phyloP scores from a whole-genome alignment of 352 stramenopile genomes.

The Phytopythium litorale region DNA sequence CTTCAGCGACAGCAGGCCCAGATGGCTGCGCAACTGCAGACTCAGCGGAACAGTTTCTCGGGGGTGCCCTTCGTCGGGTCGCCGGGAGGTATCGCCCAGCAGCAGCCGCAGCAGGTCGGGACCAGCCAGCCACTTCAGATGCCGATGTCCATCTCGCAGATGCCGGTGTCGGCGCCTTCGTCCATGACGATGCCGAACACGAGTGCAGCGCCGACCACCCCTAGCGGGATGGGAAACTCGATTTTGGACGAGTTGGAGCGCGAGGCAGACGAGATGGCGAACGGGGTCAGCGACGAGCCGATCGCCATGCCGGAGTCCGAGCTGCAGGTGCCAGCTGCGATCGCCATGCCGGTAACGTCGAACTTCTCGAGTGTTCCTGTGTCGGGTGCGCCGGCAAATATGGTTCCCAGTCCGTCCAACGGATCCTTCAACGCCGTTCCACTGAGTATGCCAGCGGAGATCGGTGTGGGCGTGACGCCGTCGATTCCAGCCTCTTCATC shows the following conservation, averaged over 20 bases:
- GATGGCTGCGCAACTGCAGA: slow-evolving; percentile 70
- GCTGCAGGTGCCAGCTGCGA: slow-evolving; percentile 32
- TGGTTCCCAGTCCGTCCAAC: slow-evolving; percentile 14
- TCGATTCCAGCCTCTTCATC: slow-evolving; percentile 26
- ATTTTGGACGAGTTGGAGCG: slow-evolving; percentile 85
- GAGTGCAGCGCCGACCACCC: slow-evolving; percentile 7
- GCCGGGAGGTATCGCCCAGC: slow-evolving; percentile 27
- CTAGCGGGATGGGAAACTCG: slow-evolving; percentile 35
- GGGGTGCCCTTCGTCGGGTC: slow-evolving; percentile 53
- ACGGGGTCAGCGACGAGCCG: slow-evolving; percentile 73
- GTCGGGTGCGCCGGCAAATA: slow-evolving; percentile 22
- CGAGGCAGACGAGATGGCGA: slow-evolving; percentile 85
- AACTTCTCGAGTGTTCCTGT: slow-evolving; percentile 20
- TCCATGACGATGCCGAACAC: slow-evolving; percentile 17
- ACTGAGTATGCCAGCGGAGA: slow-evolving; percentile 74
- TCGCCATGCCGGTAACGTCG: slow-evolving; percentile 8
- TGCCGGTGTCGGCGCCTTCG: slow-evolving; percentile 17
- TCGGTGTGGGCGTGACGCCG: slow-evolving; percentile 24
- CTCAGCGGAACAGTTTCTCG: slow-evolving; percentile 56
- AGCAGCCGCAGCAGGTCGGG: slow-evolving; percentile 22
- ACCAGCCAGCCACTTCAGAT: slow-evolving; percentile 56
- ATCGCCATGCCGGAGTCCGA: slow-evolving; percentile 83
- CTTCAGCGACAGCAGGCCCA: slow-evolving; percentile 70
- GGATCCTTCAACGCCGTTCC: slow-evolving; percentile 48
- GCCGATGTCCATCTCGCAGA: slow-evolving; percentile 42